phyloP scores from a whole-genome alignment of 331 rosid genomes.

The Saraca asoca region DNA sequence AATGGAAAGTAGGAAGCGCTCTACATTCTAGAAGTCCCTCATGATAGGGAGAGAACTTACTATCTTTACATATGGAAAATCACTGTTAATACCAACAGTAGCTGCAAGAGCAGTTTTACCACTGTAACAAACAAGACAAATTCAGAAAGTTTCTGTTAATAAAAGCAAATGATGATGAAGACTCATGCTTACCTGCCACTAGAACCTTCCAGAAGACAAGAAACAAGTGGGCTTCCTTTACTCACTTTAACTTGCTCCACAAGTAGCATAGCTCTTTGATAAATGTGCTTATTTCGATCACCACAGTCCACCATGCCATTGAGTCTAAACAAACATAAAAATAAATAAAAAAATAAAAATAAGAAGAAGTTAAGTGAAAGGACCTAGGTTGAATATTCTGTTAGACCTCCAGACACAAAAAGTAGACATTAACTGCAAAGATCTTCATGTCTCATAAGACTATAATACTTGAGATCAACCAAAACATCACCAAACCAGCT shows the following conservation, averaged over 20 bases:
- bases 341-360: no score
- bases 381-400: conserved; percentile 16
- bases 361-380: conserved; percentile 15
- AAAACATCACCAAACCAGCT: conserved; percentile 9
- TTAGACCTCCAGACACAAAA: conserved; percentile 23
- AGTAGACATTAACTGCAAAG: not conserved
- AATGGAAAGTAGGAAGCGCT: conserved; percentile 21
- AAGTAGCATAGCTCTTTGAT: conserved; percentile 78
- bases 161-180: conserved; percentile 30
- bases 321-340: no score
- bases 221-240: conserved; percentile 88
- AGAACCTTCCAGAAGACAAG: conserved; percentile 94
- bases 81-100: conserved; percentile 93
- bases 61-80: conserved; percentile 93
- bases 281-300: conserved; percentile 74
- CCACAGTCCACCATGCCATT: conserved; percentile 93
- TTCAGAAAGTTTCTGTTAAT: conserved; percentile 35
- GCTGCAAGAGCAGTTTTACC: conserved; percentile 95
- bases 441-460: conserved; percentile 12
- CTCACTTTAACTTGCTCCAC: conserved; percentile 98
- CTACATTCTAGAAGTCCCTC: conserved; percentile 32
- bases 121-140: conserved; percentile 54
- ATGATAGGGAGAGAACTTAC: conserved; percentile 59
- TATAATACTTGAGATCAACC: conserved; percentile 23
- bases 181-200: conserved; percentile 71